A percentile compares a stretch with the other conserved stretches of the same genome.
These are phyloP conservation scores for Suillus tomentosus DNA, from an alignment of 768 basidiomycete species.

Conservation along the genomic window DNA sequence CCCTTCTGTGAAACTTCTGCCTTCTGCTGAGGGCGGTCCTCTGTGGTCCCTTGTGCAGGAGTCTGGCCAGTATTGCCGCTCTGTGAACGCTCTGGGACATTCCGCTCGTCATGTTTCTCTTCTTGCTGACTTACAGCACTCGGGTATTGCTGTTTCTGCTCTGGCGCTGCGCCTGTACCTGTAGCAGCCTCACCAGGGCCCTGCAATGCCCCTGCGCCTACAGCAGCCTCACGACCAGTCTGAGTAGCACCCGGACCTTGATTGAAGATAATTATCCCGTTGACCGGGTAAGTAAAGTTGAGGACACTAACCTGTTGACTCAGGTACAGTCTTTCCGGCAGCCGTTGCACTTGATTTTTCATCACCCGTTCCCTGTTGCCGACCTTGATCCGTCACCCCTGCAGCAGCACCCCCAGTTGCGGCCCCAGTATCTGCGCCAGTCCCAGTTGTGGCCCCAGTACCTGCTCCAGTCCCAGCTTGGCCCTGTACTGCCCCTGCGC, in stretches of 20 bases:
- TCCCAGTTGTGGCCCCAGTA: neutral
- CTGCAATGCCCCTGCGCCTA: neutral
- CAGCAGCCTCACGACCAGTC: neutral
- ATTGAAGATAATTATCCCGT: neutral
- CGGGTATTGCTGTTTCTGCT: neutral
- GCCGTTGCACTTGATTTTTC: neutral
- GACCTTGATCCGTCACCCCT: neutral
- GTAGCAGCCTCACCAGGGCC: neutral
- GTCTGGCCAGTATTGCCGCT: neutral
- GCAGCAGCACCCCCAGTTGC: neutral
- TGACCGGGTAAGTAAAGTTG: no score
- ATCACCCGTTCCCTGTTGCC: neutral
- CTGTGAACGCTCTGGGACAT: slow-evolving; percentile 1
- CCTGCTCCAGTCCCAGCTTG: neutral
- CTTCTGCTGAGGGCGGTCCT: neutral
- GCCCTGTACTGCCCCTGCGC: neutral
- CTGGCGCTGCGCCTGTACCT: neutral
- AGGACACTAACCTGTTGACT: neutral
- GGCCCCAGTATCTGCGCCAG: no score
- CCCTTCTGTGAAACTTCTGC: neutral
- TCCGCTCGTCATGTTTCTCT: neutral
- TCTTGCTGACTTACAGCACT: neutral
- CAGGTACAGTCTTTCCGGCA: neutral
- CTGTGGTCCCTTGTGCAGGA: neutral
- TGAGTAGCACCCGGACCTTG: neutral